These are phyloP conservation scores for Lathyrus sativus DNA, from an alignment of 306 rosid species.

Conservation along the genomic window DNA sequence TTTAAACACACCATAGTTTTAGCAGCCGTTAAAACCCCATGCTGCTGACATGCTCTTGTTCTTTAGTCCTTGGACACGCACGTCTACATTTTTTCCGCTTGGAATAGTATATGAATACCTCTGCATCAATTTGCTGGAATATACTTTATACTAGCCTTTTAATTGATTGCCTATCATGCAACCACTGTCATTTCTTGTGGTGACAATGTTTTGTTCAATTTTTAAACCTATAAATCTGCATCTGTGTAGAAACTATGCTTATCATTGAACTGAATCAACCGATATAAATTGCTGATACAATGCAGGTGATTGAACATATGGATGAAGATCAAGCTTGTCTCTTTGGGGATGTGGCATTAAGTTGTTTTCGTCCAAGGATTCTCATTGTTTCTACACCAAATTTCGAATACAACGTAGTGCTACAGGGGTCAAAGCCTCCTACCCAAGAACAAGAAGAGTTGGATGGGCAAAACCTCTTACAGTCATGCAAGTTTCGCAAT, in stretches of 20 bases:
- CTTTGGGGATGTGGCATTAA: slow-evolving; percentile 75
- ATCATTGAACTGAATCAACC: slow-evolving; percentile 21
- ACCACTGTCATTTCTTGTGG: slow-evolving; percentile 21
- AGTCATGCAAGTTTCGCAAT: slow-evolving; percentile 79
- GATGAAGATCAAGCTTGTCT: slow-evolving; percentile 86
- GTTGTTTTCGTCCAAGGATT: slow-evolving; percentile 70
- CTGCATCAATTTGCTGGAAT: slow-evolving; percentile 5
- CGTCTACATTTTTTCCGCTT: slow-evolving; percentile 3
- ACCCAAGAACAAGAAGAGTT: slow-evolving; percentile 67
- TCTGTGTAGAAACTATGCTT: slow-evolving; percentile 10
- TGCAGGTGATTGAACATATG: slow-evolving; percentile 95
- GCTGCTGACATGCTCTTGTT: slow-evolving; percentile 5
- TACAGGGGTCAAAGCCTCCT: slow-evolving; percentile 60
- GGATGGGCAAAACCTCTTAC: slow-evolving; percentile 63
- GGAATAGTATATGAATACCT: not conserved
- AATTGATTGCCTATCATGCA: slow-evolving; percentile 26
- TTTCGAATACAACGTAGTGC: slow-evolving; percentile 86
- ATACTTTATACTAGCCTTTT: slow-evolving; percentile 8
- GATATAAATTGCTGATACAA: slow-evolving; percentile 23
- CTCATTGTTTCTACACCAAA: slow-evolving; percentile 95
- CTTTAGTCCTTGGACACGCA: slow-evolving; percentile 13
- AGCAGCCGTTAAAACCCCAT: slow-evolving; percentile 1
- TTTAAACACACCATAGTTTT: slow-evolving; percentile 13
- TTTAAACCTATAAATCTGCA: slow-evolving; percentile 7
- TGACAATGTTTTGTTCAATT: slow-evolving; percentile 16